A percentile compares a stretch with the other conserved stretches of the same genome.
These are phyloP conservation scores for Ophiostoma ulmi DNA, from an alignment of 2,329 filamentous ascomycete genomes.

Conservation along the genomic window DNA sequence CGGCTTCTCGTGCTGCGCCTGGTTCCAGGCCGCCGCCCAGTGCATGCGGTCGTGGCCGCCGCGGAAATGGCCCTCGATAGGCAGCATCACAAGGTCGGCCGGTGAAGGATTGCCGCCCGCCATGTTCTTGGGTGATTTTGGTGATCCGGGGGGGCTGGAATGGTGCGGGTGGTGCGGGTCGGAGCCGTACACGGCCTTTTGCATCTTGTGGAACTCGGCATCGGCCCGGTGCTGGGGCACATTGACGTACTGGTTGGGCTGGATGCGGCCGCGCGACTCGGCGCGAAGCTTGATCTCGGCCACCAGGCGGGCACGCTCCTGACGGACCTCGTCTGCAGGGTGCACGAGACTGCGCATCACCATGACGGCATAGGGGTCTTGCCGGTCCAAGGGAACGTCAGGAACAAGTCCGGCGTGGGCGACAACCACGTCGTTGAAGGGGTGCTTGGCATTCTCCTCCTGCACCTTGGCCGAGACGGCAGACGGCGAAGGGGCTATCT, in stretches of 20 bases:
- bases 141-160: slow-evolving; percentile 7
- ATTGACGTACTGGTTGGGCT: slow-evolving; percentile 20
- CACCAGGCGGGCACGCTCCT: slow-evolving; percentile 32
- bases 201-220: slow-evolving; percentile 26
- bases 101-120: slow-evolving; percentile 21
- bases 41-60: slow-evolving; percentile 45
- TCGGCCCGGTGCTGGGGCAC: slow-evolving; percentile 27
- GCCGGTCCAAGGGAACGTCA: slow-evolving; percentile 61
- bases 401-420: slow-evolving; percentile 86
- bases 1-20: slow-evolving; percentile 39
- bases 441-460: slow-evolving; percentile 20
- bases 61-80: slow-evolving; percentile 38
- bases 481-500: slow-evolving; percentile 39
- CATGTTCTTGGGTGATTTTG: not conserved
- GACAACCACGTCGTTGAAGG: slow-evolving; percentile 55
- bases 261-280: slow-evolving; percentile 25
- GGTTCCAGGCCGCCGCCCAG: slow-evolving; percentile 64
- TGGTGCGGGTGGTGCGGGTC: slow-evolving; percentile 24
- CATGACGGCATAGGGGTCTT: slow-evolving; percentile 78
- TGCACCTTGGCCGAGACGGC: slow-evolving; percentile 34
- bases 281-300: slow-evolving; percentile 36
- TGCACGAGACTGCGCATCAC: slow-evolving; percentile 78
- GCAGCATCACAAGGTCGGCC: slow-evolving; percentile 30
- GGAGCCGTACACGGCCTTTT: slow-evolving; percentile 23
- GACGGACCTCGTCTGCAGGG: slow-evolving; percentile 50